Percentiles rank a stretch among this genome's conserved stretches.
phyloP scores from a whole-genome alignment of 2,329 filamentous ascomycete genomes.

The Cladosporium sp. region DNA sequence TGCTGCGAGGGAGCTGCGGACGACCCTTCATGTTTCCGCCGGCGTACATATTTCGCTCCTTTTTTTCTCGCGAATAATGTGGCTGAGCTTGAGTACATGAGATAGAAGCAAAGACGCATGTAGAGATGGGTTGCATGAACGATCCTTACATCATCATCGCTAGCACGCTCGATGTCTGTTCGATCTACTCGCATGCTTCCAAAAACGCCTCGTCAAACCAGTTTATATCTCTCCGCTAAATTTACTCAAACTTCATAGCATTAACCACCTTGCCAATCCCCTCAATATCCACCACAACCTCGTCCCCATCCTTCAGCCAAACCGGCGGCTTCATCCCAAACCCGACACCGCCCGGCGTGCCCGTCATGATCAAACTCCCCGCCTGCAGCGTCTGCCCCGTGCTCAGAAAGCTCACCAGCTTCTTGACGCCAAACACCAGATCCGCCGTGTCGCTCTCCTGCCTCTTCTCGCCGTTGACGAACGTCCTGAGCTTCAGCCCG shows the following conservation, averaged over 20 bases:
- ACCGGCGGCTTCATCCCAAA: slow-evolving; percentile 28
- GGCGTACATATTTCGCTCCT: neutral
- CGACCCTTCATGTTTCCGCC: neutral
- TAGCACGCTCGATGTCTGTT: no score
- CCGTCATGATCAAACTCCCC: slow-evolving; percentile 47
- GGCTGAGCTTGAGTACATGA: neutral
- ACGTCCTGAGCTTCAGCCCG: slow-evolving; percentile 40
- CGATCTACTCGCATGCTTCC: no score
- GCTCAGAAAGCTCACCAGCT: slow-evolving; percentile 29
- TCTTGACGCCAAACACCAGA: slow-evolving; percentile 41
- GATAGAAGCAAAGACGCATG: slow-evolving; percentile 3
- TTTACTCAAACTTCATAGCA: slow-evolving; percentile 28
- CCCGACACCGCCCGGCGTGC: slow-evolving; percentile 39
- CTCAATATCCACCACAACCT: slow-evolving; percentile 29
- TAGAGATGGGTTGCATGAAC: neutral
- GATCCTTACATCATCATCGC: neutral
- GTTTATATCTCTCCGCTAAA: neutral
- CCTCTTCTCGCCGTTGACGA: slow-evolving; percentile 44
- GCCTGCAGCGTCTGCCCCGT: slow-evolving; percentile 39
- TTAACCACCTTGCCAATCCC: slow-evolving; percentile 29
- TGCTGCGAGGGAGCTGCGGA: neutral
- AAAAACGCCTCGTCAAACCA: no score
- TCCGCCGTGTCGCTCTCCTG: slow-evolving; percentile 38
- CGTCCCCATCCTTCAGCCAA: slow-evolving; percentile 30
- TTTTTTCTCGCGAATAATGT: no score